Evolutionary conservation across 352 stramenopile genomes (phyloP).

Genomic region (Bremia lactucae): DNA sequence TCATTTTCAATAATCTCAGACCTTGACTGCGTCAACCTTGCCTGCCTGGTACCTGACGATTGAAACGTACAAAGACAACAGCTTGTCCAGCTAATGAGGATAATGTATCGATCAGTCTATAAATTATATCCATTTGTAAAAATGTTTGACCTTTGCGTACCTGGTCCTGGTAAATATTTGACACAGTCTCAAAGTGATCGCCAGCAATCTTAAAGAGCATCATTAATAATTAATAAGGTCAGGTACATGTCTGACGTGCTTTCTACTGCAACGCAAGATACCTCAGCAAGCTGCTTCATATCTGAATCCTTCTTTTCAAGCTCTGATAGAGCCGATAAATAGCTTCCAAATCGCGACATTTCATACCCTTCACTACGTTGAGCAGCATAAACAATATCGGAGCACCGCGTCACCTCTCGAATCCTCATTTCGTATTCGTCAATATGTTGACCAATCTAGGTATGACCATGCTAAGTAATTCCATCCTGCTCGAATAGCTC

Average conservation of each 20-base stretch:
- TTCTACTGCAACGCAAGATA: conserved; percentile 5
- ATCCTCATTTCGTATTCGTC: conserved; percentile 80
- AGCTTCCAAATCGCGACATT: conserved; percentile 78
- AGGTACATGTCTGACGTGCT: too few relatives aligned
- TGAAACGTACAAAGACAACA: conserved; percentile 80
- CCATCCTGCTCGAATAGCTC: neutral
- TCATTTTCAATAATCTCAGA: conserved; percentile 8
- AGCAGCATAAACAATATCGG: conserved; percentile 69
- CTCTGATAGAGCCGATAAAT: conserved; percentile 60
- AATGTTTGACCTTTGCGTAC: conserved; percentile 14
- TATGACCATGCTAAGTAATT: neutral
- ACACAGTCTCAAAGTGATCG: conserved; percentile 79
- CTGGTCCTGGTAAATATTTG: conserved; percentile 82
- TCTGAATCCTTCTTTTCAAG: conserved; percentile 65
- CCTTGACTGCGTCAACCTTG: conserved; percentile 83
- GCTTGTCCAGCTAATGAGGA: conserved; percentile 51
- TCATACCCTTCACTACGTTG: conserved; percentile 79
- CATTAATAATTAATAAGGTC: neutral
- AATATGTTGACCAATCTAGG: conserved; percentile 79
- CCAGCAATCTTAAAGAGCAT: conserved; percentile 36
- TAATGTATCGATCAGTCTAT: conserved; percentile 2
- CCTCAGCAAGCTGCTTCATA: conserved; percentile 67
- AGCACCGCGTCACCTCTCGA: conserved; percentile 68
- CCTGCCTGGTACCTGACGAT: conserved; percentile 76
- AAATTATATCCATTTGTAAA: neutral